phyloP scores from a whole-genome alignment of 768 basidiomycete species.

The Hydnomerulius pinastri region DNA sequence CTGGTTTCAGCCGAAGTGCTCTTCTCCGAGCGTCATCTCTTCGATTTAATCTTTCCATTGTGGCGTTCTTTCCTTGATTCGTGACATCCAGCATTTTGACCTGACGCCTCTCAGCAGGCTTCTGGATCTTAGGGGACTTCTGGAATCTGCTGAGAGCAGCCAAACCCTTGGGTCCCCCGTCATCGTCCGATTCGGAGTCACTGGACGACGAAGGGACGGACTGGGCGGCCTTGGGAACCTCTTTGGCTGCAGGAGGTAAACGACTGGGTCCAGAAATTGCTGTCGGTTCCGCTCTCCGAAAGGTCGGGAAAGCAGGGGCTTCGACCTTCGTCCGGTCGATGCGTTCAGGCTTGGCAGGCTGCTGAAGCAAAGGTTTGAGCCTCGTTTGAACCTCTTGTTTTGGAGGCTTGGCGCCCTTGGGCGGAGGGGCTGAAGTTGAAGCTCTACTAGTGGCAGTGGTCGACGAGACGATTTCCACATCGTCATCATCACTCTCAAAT shows the following conservation, averaged over 20 bases:
- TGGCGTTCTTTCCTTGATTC: slow-evolving; percentile 40
- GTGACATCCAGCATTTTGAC: slow-evolving; percentile 64
- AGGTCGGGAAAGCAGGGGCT: slow-evolving; percentile 43
- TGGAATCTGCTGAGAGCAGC: slow-evolving; percentile 60
- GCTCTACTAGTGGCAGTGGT: slow-evolving; percentile 20
- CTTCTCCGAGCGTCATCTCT: slow-evolving; percentile 62
- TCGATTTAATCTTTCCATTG: slow-evolving; percentile 52
- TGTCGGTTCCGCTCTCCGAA: slow-evolving; percentile 37
- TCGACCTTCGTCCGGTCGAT: slow-evolving; percentile 36
- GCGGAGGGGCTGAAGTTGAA: slow-evolving; percentile 11
- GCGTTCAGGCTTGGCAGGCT: slow-evolving; percentile 15
- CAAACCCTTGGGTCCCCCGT: slow-evolving; percentile 47
- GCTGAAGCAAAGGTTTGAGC: slow-evolving; percentile 17
- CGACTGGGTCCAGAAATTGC: slow-evolving; percentile 36
- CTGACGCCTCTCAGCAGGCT: slow-evolving; percentile 58
- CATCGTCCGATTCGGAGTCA: slow-evolving; percentile 50
- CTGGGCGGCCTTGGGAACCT: slow-evolving; percentile 6
- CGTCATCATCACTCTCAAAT: slow-evolving; percentile 66
- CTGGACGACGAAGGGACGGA: slow-evolving; percentile 44
- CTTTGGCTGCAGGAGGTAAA: slow-evolving; percentile 20
- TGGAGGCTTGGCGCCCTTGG: slow-evolving; percentile 13
- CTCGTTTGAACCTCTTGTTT: slow-evolving; percentile 24
- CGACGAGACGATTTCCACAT: slow-evolving; percentile 55
- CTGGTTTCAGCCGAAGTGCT: slow-evolving; percentile 76
- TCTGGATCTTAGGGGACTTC: slow-evolving; percentile 60